Base-by-base conservation (phyloP, 129 eudicot species). In the Escallonia herrerae region DNA sequence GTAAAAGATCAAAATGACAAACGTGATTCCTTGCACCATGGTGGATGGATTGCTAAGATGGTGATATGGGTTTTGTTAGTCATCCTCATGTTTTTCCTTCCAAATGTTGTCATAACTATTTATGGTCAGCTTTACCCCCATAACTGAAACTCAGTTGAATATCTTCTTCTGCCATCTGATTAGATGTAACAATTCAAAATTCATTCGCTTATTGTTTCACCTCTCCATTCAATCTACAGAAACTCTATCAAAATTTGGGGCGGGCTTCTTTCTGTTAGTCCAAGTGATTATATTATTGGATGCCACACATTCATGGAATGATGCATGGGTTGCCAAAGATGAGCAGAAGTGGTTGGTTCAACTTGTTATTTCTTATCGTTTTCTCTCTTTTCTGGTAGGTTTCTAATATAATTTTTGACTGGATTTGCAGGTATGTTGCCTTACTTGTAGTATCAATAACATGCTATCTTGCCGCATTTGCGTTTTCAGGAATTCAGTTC, bases 261-360 rank as follows among this genome's bases (percentile, higher is more conserved):
- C 99, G 39, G 99, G 97, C 41, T 73, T 89, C 39, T 94, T 94
- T 68, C 82, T 94, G 61, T 76, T 94, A 58, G 95, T 86, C 57
- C 99, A 94, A 77, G 99, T 94, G 42, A 72, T 94, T 40, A 80
- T 94, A 69, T 64, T 89, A 79, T 65, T 94, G 73, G 99, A 94
- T 66, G 96, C 95, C 57, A 94, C 97, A 65, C 95, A 94, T 76
- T 71, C 95, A 55, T 89, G 97, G 99, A 94, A 94, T 45, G 99
- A 94, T 89, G 83, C 99, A 8, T 94, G 97, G 99, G 97, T 94
- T 64, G 97, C 90, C 60, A 89, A 89, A 81, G 99, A 94, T 69
- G 99, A 94, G 71, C 99, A 84, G 47, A 94, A 82, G 65, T 94
- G 99, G 99, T 94, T 63, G 74, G 88, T 72, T 70, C 68, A 58